phyloP scores from a whole-genome alignment of 306 rosid genomes.

The Spatholobus suberectus region DNA sequence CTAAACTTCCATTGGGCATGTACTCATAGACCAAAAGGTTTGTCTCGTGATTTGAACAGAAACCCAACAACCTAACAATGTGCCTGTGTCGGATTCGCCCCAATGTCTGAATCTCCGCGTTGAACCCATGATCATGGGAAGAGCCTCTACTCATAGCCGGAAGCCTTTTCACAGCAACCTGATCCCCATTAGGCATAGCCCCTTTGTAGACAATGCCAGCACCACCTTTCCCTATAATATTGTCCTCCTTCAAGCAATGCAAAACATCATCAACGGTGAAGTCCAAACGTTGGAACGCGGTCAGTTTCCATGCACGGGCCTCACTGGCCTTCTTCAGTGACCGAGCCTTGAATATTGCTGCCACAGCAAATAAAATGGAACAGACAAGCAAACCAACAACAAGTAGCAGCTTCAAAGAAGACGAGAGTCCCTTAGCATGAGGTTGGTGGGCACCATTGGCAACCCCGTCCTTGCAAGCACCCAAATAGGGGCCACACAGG shows the following conservation, averaged over 20 bases:
- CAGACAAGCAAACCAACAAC: constrained; percentile 81
- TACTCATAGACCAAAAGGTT: constrained; percentile 94
- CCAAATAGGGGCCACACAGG: constrained; percentile 92
- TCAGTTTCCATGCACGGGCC: constrained; percentile 85
- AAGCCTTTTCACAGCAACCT: constrained; percentile 89
- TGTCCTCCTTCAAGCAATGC: constrained; percentile 88
- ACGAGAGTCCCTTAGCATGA: constrained; percentile 71
- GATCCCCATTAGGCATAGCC: constrained; percentile 74
- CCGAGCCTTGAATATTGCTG: constrained; percentile 84
- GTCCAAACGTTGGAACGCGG: constrained; percentile 92
- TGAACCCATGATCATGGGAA: constrained; percentile 97
- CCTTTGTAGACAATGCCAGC: constrained; percentile 99
- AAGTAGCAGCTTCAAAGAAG: constrained; percentile 78
- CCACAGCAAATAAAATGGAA: constrained; percentile 78
- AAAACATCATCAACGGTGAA: constrained; percentile 91
- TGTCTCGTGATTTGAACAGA: constrained; percentile 95
- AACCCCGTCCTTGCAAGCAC: constrained; percentile 84
- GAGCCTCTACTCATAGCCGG: constrained; percentile 93
- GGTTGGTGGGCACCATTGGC: constrained; percentile 55
- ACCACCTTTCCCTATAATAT: constrained; percentile 96
- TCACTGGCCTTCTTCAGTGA: constrained; percentile 87
- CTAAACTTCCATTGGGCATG: constrained; percentile 98
- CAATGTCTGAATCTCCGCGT: constrained; percentile 93
- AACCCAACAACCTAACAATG: constrained; percentile 88
- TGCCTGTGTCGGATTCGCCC: constrained; percentile 94